phyloP scores from a whole-genome alignment of 2,329 filamentous ascomycete genomes.

The Didymella lethalis region DNA sequence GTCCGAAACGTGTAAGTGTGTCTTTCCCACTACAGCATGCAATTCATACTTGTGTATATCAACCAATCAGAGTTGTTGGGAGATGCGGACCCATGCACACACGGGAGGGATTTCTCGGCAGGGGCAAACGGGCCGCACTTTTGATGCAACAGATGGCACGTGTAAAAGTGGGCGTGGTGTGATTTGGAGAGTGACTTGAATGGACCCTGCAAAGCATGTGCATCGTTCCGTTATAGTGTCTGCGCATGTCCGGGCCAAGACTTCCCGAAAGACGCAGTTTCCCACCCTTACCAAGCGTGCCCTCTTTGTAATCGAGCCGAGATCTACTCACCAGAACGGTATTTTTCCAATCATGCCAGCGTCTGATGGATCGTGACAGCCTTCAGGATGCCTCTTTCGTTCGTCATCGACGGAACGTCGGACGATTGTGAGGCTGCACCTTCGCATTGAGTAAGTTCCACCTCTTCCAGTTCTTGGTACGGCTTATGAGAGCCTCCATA shows the following conservation, averaged over 20 bases:
- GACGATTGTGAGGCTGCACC: slow-evolving; percentile 12
- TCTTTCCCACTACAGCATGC: background rate
- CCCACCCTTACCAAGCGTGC: background rate
- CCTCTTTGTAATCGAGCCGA: background rate
- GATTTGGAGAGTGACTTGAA: background rate
- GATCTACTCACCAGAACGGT: background rate
- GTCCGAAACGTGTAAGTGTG: background rate
- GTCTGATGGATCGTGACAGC: slow-evolving; percentile 29
- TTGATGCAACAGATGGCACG: background rate
- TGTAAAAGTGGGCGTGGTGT: background rate
- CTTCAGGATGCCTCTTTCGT: slow-evolving; percentile 23
- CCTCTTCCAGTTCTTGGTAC: slow-evolving; percentile 33
- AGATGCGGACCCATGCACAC: background rate
- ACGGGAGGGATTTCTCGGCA: background rate
- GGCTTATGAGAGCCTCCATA: slow-evolving; percentile 18
- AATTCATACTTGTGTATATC: background rate
- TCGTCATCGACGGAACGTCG: slow-evolving; percentile 10
- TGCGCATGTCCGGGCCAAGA: background rate
- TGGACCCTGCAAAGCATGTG: background rate
- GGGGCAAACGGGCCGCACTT: background rate
- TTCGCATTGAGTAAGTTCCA: slow-evolving; percentile 31
- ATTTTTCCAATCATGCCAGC: slow-evolving; percentile 9
- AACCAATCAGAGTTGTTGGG: background rate
- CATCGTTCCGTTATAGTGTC: background rate
- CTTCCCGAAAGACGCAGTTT: background rate